phyloP scores from a whole-genome alignment of 176 grass and related monocot species.

The Triticum timopheevii region DNA sequence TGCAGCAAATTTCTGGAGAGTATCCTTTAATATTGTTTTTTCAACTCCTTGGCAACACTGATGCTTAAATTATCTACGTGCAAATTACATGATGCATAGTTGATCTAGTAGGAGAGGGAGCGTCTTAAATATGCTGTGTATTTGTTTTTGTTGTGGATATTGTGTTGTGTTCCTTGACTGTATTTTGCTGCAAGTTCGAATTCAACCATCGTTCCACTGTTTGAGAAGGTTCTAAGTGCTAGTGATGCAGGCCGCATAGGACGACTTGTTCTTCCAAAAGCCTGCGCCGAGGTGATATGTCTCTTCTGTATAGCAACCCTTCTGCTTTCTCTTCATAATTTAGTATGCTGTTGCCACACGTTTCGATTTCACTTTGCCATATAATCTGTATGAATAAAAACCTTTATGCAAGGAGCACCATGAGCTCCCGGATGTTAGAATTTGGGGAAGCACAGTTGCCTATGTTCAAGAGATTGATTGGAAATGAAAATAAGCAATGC shows the following conservation, averaged over 20 bases:
- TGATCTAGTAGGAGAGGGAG: neutral
- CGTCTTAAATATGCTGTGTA: neutral
- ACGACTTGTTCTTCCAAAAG: slow-evolving; percentile 99
- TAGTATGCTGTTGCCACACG: neutral
- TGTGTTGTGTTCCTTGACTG: slow-evolving; percentile 62
- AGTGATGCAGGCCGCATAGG: slow-evolving; percentile 99
- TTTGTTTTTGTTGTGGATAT: neutral
- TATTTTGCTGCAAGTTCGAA: slow-evolving; percentile 65
- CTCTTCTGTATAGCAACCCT: slow-evolving; percentile 15
- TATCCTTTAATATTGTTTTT: slow-evolving; percentile 60
- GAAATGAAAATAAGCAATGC: neutral
- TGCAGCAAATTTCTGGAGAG: slow-evolving; percentile 99
- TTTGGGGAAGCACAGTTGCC: neutral
- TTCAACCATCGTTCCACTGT: slow-evolving; percentile 94
- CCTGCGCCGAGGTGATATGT: slow-evolving; percentile 87
- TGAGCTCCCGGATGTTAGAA: neutral
- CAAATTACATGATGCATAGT: neutral
- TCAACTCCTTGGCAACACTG: slow-evolving; percentile 11
- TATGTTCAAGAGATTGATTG: neutral
- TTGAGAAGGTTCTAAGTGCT: slow-evolving; percentile 98
- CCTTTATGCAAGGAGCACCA: slow-evolving; percentile 12
- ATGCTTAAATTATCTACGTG: neutral
- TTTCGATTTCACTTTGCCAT: slow-evolving; percentile 6
- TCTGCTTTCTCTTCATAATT: slow-evolving; percentile 11
- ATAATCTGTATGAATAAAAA: slow-evolving; percentile 8